A percentile compares a stretch with the other conserved stretches of the same genome.
Evolutionary conservation across 2,329 filamentous ascomycete genomes (phyloP).

Genomic region (Claviceps lovelessii): DNA sequence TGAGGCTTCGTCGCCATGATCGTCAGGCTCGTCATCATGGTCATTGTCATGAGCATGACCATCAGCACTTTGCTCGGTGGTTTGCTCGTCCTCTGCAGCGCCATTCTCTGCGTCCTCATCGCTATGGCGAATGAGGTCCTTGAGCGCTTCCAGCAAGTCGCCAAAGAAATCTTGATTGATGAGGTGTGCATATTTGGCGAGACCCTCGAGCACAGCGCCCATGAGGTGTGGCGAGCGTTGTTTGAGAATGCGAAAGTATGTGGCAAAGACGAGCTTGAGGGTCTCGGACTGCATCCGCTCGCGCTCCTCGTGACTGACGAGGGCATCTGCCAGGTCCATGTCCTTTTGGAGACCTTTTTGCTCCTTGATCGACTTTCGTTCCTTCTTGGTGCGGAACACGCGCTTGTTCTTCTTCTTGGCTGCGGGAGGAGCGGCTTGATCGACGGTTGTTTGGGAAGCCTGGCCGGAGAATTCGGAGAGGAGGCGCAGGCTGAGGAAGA

Average conservation of each 20-base stretch:
- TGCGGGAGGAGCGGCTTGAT: constrained; percentile 22
- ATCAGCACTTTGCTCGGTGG: constrained; percentile 17
- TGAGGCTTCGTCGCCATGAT: constrained; percentile 27
- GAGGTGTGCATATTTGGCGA: constrained; percentile 85
- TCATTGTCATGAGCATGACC: not conserved
- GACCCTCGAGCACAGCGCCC: constrained; percentile 90
- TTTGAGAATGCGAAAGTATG: constrained; percentile 91
- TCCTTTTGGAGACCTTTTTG: constrained; percentile 82
- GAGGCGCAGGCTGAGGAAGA: constrained; percentile 78
- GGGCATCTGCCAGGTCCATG: constrained; percentile 80
- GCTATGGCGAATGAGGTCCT: constrained; percentile 75
- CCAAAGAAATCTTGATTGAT: constrained; percentile 99
- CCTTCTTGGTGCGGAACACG: constrained; percentile 78
- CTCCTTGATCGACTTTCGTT: constrained; percentile 72
- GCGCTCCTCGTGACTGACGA: constrained; percentile 80
- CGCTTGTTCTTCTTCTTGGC: constrained; percentile 56
- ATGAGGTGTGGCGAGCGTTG: constrained; percentile 67
- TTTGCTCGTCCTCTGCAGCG: constrained; percentile 25
- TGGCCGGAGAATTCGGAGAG: constrained; percentile 79
- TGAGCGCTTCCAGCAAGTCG: constrained; percentile 83
- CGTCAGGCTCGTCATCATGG: not conserved
- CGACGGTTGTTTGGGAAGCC: constrained; percentile 63
- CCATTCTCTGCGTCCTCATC: constrained; percentile 39
- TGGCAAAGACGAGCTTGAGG: constrained; percentile 85
- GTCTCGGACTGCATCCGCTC: constrained; percentile 93